A percentile compares a stretch with the other conserved stretches of the same genome.
Evolutionary conservation across 345 rosid species (phyloP).

Genomic region (Hibiscus trionum): DNA sequence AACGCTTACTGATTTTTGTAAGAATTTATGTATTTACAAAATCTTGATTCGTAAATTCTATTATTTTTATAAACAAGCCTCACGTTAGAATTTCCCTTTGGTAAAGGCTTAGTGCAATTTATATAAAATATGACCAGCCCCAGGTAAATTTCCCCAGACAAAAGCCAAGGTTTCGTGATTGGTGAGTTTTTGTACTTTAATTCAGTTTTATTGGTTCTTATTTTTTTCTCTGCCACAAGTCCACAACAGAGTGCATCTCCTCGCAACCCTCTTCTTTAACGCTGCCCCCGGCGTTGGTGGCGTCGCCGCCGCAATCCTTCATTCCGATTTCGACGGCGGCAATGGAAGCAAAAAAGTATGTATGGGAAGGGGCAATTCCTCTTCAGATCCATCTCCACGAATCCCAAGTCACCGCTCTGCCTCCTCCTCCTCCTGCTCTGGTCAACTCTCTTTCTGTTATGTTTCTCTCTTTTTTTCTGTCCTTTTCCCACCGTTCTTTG

Average conservation of each 20-base stretch:
- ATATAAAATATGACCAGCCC: no score
- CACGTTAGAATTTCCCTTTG: no score
- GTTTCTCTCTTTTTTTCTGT: not conserved
- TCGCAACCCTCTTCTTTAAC: not conserved
- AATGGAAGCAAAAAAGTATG: constrained; percentile 56
- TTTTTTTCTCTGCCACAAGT: not conserved
- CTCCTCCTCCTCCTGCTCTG: constrained; percentile 76
- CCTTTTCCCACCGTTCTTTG: no score
- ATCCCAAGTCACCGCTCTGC: constrained; percentile 78
- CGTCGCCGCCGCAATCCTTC: not conserved
- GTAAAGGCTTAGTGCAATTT: no score
- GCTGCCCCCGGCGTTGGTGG: not conserved
- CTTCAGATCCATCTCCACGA: constrained; percentile 80
- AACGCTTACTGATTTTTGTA: no score
- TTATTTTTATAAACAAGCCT: no score
- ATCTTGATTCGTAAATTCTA: no score
- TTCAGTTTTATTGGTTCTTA: not conserved
- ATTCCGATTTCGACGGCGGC: not conserved
- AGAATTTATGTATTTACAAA: no score
- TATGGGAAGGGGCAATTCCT: constrained; percentile 94
- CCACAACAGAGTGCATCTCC: not conserved
- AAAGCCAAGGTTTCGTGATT: not conserved
- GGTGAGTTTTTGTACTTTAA: not conserved
- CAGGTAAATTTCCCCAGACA: no score
- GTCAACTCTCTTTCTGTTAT: constrained; percentile 13